These are phyloP conservation scores for Dalbergia cochinchinensis DNA, from an alignment of 306 rosid species.

Conservation along the genomic window DNA sequence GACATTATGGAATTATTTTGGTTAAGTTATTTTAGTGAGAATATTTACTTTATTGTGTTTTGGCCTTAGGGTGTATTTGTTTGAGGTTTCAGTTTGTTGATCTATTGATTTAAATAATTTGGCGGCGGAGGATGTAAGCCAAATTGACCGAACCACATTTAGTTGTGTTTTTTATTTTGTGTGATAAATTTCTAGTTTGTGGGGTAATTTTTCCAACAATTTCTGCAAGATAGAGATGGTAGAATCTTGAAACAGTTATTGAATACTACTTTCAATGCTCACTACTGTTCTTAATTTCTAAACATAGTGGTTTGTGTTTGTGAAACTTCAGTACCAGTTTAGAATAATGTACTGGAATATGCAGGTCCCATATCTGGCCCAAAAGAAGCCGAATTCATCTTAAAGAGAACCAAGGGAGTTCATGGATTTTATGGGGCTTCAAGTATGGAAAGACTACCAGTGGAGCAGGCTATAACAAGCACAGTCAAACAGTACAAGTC, in stretches of 20 bases:
- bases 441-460: constrained; percentile 95
- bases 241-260: not conserved
- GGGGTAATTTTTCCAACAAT: not conserved
- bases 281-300: constrained; percentile 9
- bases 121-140: constrained; percentile 9
- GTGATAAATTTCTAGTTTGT: constrained; percentile 26
- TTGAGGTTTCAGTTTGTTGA: not conserved
- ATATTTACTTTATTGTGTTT: too few relatives aligned
- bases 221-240: not conserved
- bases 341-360: constrained; percentile 40
- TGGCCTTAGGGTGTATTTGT: too few relatives aligned
- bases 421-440: constrained; percentile 98
- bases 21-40: not conserved
- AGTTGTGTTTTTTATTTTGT: constrained; percentile 28
- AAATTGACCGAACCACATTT: not conserved
- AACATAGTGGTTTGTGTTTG: constrained; percentile 16
- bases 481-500: constrained; percentile 81
- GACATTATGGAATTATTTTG: constrained; percentile 11
- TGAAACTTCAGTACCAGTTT: constrained; percentile 21
- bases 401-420: constrained; percentile 83
- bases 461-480: constrained; percentile 88
- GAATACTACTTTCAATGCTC: constrained; percentile 15
- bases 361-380: constrained; percentile 97
- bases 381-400: constrained; percentile 79
- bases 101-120: constrained; percentile 6